Conservation (phyloP, 768 basidiomycete species). For the Zangia roseola region DNA sequence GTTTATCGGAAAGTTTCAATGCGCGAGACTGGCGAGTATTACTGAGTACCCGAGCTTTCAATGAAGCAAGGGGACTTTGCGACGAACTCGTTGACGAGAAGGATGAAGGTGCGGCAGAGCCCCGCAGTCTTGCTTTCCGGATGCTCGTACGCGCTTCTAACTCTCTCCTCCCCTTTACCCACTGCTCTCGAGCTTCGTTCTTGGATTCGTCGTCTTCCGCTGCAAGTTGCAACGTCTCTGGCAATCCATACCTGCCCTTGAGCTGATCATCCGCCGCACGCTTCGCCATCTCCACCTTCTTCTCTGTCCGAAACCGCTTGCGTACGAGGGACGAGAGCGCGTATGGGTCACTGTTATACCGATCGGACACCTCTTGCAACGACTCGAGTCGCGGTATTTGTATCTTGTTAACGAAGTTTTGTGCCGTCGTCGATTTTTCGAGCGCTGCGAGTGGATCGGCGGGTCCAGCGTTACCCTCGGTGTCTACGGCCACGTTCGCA, state of each 20-base stretch:
- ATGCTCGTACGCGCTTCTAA: slow-evolving; percentile 41
- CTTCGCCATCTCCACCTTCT: slow-evolving; percentile 73
- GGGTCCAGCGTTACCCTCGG: slow-evolving; percentile 59
- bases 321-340: slow-evolving; percentile 70
- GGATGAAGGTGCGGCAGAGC: slow-evolving; percentile 25
- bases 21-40: slow-evolving; percentile 47
- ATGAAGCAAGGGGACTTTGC: slow-evolving; percentile 35
- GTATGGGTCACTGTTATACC: slow-evolving; percentile 86
- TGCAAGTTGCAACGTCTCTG: slow-evolving; percentile 61
- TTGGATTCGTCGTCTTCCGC: slow-evolving; percentile 61
- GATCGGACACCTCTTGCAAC: slow-evolving; percentile 73
- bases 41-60: slow-evolving; percentile 56
- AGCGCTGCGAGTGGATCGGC: slow-evolving; percentile 84
- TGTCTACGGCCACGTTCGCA: slow-evolving; percentile 51
- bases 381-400: slow-evolving; percentile 80
- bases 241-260: slow-evolving; percentile 75
- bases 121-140: slow-evolving; percentile 48
- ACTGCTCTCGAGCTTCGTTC: slow-evolving; percentile 61
- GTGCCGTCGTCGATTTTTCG: slow-evolving; percentile 83
- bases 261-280: slow-evolving; percentile 68
- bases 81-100: slow-evolving; percentile 17
- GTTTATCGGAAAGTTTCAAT: slow-evolving; percentile 23
- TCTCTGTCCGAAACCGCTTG: slow-evolving; percentile 82
- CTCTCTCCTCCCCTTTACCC: slow-evolving; percentile 54
- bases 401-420: slow-evolving; percentile 68